Percentiles rank a stretch among this genome's conserved stretches.
phyloP scores from a whole-genome alignment of 139 green algal species.

The Gonium pectorale region DNA sequence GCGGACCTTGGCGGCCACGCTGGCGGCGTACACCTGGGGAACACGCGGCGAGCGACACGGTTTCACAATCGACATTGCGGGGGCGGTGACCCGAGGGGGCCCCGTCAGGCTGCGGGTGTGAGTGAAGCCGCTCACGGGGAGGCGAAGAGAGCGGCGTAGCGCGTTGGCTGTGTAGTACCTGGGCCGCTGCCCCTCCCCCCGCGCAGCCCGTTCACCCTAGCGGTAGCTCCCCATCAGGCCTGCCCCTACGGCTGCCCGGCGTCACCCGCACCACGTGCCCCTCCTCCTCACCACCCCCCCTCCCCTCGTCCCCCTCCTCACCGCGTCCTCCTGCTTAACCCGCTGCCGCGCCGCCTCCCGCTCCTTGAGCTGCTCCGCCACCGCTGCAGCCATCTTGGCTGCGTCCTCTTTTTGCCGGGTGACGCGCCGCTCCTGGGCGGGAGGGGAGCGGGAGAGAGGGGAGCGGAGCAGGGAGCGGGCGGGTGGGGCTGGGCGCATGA shows the following conservation, averaged over 20 bases:
- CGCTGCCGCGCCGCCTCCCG: not conserved
- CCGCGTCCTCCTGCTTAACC: slow-evolving; percentile 12
- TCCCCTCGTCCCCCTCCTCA: not conserved
- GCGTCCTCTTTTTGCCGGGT: not conserved
- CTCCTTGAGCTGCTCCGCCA: slow-evolving; percentile 33
- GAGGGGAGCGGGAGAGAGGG: not conserved
- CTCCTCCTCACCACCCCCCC: not conserved
- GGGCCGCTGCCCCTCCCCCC: not conserved
- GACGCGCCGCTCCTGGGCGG: slow-evolving; percentile 20
- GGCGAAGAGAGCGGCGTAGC: too few relatives aligned
- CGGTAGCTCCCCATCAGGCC: not conserved
- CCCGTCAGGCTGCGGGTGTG: not conserved
- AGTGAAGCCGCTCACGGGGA: not conserved
- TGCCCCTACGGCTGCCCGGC: not conserved
- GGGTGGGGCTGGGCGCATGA: too few relatives aligned
- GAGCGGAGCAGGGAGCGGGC: not conserved
- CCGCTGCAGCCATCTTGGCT: not conserved
- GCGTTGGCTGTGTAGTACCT: not conserved
- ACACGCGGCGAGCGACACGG: not conserved
- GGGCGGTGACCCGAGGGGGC: not conserved
- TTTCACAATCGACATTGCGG: not conserved
- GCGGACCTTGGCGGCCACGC: slow-evolving; percentile 2
- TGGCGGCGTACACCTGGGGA: slow-evolving; percentile 17
- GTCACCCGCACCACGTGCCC: not conserved
- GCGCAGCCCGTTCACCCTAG: not conserved